Evolutionary conservation across 805 yeast species (phyloP), one percentile per base, ranked within the genome.

Genomic region (Candida insectorum): DNA sequence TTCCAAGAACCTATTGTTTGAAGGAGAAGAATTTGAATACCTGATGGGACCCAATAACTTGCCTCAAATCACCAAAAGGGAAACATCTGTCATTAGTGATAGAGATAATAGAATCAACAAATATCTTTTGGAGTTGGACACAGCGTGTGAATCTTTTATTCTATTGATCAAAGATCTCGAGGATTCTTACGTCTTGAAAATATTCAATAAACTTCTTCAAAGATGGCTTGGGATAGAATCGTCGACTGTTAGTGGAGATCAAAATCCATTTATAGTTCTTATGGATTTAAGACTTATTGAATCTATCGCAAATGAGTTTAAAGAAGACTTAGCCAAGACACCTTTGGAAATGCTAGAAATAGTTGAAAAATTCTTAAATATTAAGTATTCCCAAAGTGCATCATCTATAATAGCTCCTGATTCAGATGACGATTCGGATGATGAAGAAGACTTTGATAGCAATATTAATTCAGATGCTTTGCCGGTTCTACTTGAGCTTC

Each of bases 271-370:
- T 33, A 44, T 69, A 6, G 64, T 74, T 34, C 58, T 85, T 23
- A 58, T 77, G 5, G 81, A 83, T 48, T 60, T 86, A 38, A 73
- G 81, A 39, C 49, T 86, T 8, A 55, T 89, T 31, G 93, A 87
- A 49, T 56, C 60, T 20, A 58, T 85, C 21, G 75, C 79, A 16
- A 70, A 71, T 4, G 63, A 66, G 11, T 79, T 81, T 48, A 81
- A 75, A 39, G 75, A 78, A 6, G 67, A 66, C 28, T 50, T 82
- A 17, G 69, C 79, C 6, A 64, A 65, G 24, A 69, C 79, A 2
- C 80, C 88, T 0, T 56, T 57, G 2, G 84, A 80, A 29, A 65
- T 83, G 28, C 56, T 86, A 12, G 66, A 59, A 5, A 48, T 64
- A 20, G 62, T 61, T 4, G 47, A 47, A 8, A 52, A 54, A n/a